Conservation (phyloP, 2,329 filamentous ascomycete genomes). For the Elsinoe arachidis region DNA sequence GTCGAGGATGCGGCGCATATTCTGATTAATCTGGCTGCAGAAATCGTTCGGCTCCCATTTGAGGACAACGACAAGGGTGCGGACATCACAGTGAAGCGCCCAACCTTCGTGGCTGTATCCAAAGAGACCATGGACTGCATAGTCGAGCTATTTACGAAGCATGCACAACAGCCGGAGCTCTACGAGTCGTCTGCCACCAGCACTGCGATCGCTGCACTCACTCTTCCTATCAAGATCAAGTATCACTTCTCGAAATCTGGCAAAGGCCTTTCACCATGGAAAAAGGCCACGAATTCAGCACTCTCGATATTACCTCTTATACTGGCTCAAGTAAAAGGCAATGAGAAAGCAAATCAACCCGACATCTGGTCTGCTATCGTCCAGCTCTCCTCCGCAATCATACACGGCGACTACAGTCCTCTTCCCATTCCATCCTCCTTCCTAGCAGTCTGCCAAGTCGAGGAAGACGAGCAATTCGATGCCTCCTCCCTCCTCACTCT, state of each 20-base stretch:
- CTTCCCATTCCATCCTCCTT: conserved; percentile 27
- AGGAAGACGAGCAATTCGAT: conserved; percentile 71
- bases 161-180: conserved; percentile 56
- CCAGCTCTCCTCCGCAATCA: conserved; percentile 58
- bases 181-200: conserved; percentile 60
- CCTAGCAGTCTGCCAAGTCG: conserved; percentile 32
- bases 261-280: conserved; percentile 67
- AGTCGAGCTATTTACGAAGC: conserved; percentile 49
- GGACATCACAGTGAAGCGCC: conserved; percentile 41
- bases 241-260: conserved; percentile 68
- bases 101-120: conserved; percentile 79
- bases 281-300: conserved; percentile 62
- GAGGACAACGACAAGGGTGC: conserved; percentile 18
- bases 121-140: conserved; percentile 70
- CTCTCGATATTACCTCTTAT: conserved; percentile 49
- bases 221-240: conserved; percentile 64
- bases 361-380: conserved; percentile 41
- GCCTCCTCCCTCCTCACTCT: conserved; percentile 63
- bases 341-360: conserved; percentile 20
- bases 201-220: conserved; percentile 57
- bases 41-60: conserved; percentile 65
- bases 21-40: conserved; percentile 60
- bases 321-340: conserved; percentile 22
- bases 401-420: conserved; percentile 52
- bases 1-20: conserved; percentile 55